Evolutionary conservation across 345 rosid genomes (phyloP).

Genomic region (Crucihimalaya himalaica): DNA sequence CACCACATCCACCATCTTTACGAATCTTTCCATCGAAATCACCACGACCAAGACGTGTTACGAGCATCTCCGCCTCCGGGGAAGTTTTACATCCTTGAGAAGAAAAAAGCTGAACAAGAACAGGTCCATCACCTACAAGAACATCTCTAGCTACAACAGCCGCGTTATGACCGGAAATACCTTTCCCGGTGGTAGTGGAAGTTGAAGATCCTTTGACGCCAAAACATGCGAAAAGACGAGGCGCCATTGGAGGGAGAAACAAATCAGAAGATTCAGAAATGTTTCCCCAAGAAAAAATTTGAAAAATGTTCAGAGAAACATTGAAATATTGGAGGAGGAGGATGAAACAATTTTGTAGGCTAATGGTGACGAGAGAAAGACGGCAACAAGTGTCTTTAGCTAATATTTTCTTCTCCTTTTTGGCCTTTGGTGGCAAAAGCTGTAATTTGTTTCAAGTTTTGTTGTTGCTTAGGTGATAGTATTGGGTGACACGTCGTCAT

Average conservation of each 20-base stretch:
- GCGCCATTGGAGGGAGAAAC: slow-evolving; percentile 51
- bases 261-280: slow-evolving; percentile 12
- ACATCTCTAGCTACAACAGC: slow-evolving; percentile 41
- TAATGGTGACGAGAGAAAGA: slow-evolving; percentile 50
- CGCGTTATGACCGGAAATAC: slow-evolving; percentile 15
- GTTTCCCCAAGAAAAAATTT: slow-evolving; percentile 34
- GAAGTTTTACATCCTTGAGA: slow-evolving; percentile 87
- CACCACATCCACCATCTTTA: slow-evolving; percentile 38
- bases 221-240: slow-evolving; percentile 75
- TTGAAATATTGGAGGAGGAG: slow-evolving; percentile 11
- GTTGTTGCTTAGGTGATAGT: slow-evolving; percentile 25
- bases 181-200: slow-evolving; percentile 26
- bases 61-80: slow-evolving; percentile 74
- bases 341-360: slow-evolving; percentile 16
- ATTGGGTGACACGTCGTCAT: slow-evolving; percentile 37
- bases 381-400: slow-evolving; percentile 32
- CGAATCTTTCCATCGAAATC: slow-evolving; percentile 53
- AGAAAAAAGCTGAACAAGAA: slow-evolving; percentile 80
- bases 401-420: neutral
- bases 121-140: slow-evolving; percentile 47
- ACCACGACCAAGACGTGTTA: slow-evolving; percentile 84
- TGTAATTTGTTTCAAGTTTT: slow-evolving; percentile 16
- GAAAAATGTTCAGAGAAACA: slow-evolving; percentile 16
- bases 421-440: slow-evolving; percentile 17
- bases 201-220: slow-evolving; percentile 39